Evolutionary conservation across 345 rosid genomes (phyloP).

Genomic region (Camelina hispida): DNA sequence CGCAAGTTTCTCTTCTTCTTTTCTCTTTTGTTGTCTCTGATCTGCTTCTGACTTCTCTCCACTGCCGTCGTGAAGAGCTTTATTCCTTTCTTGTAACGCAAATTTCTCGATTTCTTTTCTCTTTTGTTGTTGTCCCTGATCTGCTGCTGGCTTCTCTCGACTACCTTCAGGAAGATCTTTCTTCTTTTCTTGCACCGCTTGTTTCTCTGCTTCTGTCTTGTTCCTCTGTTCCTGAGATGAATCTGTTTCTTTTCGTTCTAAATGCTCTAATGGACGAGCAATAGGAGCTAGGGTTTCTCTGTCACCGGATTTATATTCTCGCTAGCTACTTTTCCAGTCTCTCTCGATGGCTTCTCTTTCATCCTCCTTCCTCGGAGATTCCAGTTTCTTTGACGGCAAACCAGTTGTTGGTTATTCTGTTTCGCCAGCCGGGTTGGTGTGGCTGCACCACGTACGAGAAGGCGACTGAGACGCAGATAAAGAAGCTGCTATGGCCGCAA

Average conservation of each 20-base stretch:
- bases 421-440: constrained; percentile 16
- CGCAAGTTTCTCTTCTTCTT: constrained; percentile 35
- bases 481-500: constrained; percentile 31
- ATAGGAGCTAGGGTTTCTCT: constrained; percentile 23
- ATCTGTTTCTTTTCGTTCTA: constrained; percentile 16
- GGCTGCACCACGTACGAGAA: constrained; percentile 31
- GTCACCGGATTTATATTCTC: background rate
- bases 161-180: constrained; percentile 1
- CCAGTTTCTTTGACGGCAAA: constrained; percentile 42
- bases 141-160: constrained; percentile 19
- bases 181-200: constrained; percentile 36
- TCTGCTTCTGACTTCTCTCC: constrained; percentile 18
- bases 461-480: constrained; percentile 23
- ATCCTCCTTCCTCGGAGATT: constrained; percentile 25
- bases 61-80: background rate
- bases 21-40: constrained; percentile 17
- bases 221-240: constrained; percentile 32
- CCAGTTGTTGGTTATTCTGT: constrained; percentile 22
- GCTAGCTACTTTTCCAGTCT: constrained; percentile 38
- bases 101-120: constrained; percentile 35
- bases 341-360: constrained; percentile 24
- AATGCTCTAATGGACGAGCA: constrained; percentile 13
- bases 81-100: constrained; percentile 22
- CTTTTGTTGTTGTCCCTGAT: constrained; percentile 9
- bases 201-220: too few relatives aligned